Base-by-base conservation (phyloP, 805 yeast species). In the Ogataea polymorpha region DNA sequence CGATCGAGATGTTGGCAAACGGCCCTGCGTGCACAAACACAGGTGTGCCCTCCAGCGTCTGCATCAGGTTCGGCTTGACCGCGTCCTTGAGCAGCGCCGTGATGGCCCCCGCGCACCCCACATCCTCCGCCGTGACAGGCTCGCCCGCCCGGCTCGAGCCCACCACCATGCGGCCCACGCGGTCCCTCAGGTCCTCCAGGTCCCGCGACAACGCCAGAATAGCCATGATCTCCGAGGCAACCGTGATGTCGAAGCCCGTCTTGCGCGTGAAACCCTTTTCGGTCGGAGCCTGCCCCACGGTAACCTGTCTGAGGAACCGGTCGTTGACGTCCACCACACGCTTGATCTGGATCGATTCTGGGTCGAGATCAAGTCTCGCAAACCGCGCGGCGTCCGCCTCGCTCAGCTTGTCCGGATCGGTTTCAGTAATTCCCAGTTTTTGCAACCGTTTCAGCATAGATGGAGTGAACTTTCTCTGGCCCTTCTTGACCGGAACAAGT, bases 1-100 rank as follows among this genome's bases (percentile, higher is more conserved):
- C 95, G 56, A 85, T 85, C 27, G 93, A 84, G 50, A 85, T 85
- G 63, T 85, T 85, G 56, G 95, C 95, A 59, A 85, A 85, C 46
- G 95, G 95, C 49, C 95, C 95, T 35, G 93, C 93, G 61, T 85
- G 95, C 36, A 85, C 87, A 55, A 85, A 77, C 14, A 85, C 95
- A 18, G 95, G 95, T 17, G 93, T 83, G 52, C 93, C 93, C 67
- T 85, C 95, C 58, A 85, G 73, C 25, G 93, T 82, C 70, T 85
- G 95, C 95, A 85, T 85, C 60, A 85, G 70, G 56, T 85, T 85
- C 49, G 95, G 95, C 61, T 85, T 85, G 52, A 85, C 77, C 13
- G 91, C 88, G 62, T 85, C 95, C 62, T 82, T 84, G 57, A 85
- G 70, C 53, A 85, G 67, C 2, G 91, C 93, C 45, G 91, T 80